These are phyloP conservation scores for Umbellularia californica DNA, from an alignment of 164 flowering plant genomes.

Conservation along the genomic window DNA sequence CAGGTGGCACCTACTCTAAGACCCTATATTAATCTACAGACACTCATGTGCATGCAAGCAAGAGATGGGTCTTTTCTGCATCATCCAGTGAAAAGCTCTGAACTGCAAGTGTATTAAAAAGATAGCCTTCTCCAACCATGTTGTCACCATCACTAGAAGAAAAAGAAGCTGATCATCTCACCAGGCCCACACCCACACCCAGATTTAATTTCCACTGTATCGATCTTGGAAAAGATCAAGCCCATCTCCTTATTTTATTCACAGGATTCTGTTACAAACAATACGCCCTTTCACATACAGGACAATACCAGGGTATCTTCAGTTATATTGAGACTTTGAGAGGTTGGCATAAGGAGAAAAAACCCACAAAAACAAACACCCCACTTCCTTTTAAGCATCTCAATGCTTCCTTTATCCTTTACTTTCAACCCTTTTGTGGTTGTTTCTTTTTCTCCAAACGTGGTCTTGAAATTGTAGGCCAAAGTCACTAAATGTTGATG, in stretches of 20 bases:
- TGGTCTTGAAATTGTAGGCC: background rate
- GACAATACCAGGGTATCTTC: background rate
- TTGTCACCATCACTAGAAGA: background rate
- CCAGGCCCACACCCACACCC: background rate
- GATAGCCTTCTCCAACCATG: background rate
- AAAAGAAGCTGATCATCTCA: background rate
- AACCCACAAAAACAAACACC: background rate
- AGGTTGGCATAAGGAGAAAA: too few relatives aligned
- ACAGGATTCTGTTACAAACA: constrained; percentile 5
- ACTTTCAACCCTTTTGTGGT: background rate
- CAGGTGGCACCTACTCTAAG: too few relatives aligned
- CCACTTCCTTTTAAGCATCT: background rate
- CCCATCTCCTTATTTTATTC: background rate
- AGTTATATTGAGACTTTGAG: background rate
- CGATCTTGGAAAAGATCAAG: background rate
- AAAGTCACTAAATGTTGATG: background rate
- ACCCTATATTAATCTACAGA: too few relatives aligned
- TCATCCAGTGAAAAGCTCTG: background rate
- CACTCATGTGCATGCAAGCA: too few relatives aligned
- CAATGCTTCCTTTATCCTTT: background rate
- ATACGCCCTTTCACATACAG: background rate
- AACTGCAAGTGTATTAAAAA: background rate
- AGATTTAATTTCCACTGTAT: background rate
- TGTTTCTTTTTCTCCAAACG: background rate
- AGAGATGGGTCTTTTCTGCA: background rate